Conservation (phyloP, 2,329 filamentous ascomycete species). For the Botrytis tulipae region DNA sequence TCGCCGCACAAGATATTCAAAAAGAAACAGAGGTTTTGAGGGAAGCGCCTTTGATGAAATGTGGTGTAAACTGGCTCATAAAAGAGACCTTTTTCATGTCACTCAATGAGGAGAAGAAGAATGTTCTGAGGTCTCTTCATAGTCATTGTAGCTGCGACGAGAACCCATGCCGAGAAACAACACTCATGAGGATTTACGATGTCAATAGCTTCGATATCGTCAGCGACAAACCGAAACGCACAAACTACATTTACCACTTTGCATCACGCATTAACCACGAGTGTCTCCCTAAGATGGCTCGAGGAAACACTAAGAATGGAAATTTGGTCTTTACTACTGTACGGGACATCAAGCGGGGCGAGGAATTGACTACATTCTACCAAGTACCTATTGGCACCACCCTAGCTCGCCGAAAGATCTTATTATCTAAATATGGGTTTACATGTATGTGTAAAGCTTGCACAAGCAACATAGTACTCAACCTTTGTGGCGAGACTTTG, state of each 20-base stretch:
- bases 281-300: not conserved
- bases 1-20: not conserved
- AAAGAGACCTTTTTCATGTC: not conserved
- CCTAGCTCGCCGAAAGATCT: not conserved
- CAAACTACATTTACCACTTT: not conserved
- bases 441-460: not conserved
- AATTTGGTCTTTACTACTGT: not conserved
- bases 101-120: not conserved
- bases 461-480: not conserved
- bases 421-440: not conserved
- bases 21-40: not conserved
- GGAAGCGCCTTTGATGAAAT: not conserved
- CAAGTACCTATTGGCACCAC: not conserved
- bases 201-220: not conserved
- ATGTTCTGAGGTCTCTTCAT: not conserved
- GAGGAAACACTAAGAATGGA: not conserved
- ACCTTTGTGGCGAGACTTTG: fast-evolving
- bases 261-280: not conserved
- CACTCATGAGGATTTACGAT: not conserved
- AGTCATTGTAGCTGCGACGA: not conserved
- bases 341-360: not conserved
- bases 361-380: not conserved
- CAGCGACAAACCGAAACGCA: not conserved
- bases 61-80: not conserved
- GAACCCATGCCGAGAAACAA: not conserved